Evolutionary conservation across 1,284 basidiomycete genomes (phyloP).

Genomic region (Ceratobasidium sp.): DNA sequence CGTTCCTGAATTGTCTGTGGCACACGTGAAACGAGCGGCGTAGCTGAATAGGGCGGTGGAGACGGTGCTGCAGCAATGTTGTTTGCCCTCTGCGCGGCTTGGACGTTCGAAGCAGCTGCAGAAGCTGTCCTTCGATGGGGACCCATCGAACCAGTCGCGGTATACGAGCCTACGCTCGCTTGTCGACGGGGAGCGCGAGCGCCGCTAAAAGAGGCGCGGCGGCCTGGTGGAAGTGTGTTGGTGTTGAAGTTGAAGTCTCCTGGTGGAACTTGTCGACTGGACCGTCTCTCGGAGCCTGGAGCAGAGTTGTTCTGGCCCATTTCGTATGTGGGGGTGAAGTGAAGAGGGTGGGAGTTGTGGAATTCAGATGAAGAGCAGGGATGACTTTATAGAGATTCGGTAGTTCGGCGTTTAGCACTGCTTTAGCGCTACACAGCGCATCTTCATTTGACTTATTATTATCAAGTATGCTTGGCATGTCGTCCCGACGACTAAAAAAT

Average conservation of each 20-base stretch:
- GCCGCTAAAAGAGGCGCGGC: slow-evolving; percentile 23
- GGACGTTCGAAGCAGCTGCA: neutral
- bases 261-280: neutral
- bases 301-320: slow-evolving; percentile 43
- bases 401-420: too few species aligned
- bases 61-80: slow-evolving; percentile 25
- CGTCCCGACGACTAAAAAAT: too few species aligned
- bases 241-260: slow-evolving; percentile 8
- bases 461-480: too few species aligned
- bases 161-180: neutral
- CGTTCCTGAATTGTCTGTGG: neutral
- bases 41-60: neutral
- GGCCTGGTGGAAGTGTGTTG: neutral
- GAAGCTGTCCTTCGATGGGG: slow-evolving; percentile 18
- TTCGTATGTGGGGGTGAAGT: too few species aligned
- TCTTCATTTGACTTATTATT: too few species aligned
- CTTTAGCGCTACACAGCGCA: too few species aligned
- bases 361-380: slow-evolving; percentile 1
- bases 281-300: neutral
- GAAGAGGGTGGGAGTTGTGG: neutral
- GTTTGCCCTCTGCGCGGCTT: slow-evolving; percentile 29
- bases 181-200: slow-evolving; percentile 2
- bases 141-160: neutral
- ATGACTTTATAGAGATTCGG: neutral
- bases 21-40: neutral